A percentile compares a stretch with the other conserved stretches of the same genome.
Evolutionary conservation across 2,329 filamentous ascomycete genomes (phyloP).

Genomic region (Byssochlamys sp.): DNA sequence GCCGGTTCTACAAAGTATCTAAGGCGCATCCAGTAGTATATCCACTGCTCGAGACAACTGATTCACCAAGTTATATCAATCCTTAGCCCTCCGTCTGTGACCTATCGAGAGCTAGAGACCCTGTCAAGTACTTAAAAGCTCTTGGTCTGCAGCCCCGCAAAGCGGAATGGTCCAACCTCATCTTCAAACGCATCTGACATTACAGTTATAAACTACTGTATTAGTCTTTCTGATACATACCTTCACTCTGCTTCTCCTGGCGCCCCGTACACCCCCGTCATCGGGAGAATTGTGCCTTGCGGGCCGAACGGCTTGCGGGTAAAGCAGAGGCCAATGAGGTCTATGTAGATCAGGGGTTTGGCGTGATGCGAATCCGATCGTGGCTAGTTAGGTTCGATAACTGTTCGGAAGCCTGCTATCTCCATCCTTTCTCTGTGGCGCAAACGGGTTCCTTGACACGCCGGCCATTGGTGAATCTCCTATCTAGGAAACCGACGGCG

Average conservation of each 20-base stretch:
- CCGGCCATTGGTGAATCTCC: neutral
- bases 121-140: neutral
- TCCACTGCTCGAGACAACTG: neutral
- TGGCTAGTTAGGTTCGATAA: neutral
- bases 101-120: neutral
- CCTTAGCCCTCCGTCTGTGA: neutral
- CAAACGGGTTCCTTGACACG: neutral
- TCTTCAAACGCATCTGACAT: neutral
- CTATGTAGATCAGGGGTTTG: constrained; percentile 1
- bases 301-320: neutral
- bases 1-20: neutral
- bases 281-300: neutral
- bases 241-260: neutral
- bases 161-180: neutral
- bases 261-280: neutral
- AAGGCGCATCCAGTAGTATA: neutral
- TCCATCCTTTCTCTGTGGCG: neutral
- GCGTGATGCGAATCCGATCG: neutral
- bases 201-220: neutral
- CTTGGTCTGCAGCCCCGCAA: neutral
- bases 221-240: neutral
- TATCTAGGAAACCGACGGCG: neutral
- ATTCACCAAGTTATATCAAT: neutral
- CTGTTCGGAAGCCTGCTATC: neutral
- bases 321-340: neutral